Evolutionary conservation across 2,329 filamentous ascomycete species (phyloP).

Genomic region (Hymenoscyphus fraxineus): DNA sequence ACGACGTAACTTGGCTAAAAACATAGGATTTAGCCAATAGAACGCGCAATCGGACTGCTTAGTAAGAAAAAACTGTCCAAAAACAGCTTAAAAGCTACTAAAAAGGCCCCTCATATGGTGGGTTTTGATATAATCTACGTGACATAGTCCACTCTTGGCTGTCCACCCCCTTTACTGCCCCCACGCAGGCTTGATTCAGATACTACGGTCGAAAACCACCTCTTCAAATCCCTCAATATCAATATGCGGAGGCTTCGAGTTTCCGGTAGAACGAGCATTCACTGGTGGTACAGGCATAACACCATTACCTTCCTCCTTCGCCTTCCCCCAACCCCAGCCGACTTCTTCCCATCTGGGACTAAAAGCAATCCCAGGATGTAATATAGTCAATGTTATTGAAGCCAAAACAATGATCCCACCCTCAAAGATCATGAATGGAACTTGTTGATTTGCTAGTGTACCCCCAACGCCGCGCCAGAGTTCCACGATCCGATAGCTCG

Average conservation of each 20-base stretch:
- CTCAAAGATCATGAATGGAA: constrained; percentile 44
- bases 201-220: neutral
- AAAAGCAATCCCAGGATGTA: constrained; percentile 32
- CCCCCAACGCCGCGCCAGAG: constrained; percentile 51
- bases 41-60: no score
- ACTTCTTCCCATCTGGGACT: constrained; percentile 14
- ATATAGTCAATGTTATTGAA: constrained; percentile 27
- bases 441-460: constrained; percentile 40
- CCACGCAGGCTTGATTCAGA: neutral
- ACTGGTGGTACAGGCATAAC: neutral
- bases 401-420: constrained; percentile 36
- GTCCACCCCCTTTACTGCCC: no score
- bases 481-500: constrained; percentile 54
- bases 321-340: neutral
- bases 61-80: no score
- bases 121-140: no score
- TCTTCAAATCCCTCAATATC: neutral
- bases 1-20: no score
- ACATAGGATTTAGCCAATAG: no score
- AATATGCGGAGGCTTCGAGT: neutral
- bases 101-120: no score
- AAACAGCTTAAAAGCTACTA: no score
- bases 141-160: no score
- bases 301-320: neutral
- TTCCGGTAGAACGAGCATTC: neutral